Evolutionary conservation across 768 basidiomycete genomes (phyloP), one percentile per base, ranked within the genome.

Genomic region (Dentipellis fragilis): DNA sequence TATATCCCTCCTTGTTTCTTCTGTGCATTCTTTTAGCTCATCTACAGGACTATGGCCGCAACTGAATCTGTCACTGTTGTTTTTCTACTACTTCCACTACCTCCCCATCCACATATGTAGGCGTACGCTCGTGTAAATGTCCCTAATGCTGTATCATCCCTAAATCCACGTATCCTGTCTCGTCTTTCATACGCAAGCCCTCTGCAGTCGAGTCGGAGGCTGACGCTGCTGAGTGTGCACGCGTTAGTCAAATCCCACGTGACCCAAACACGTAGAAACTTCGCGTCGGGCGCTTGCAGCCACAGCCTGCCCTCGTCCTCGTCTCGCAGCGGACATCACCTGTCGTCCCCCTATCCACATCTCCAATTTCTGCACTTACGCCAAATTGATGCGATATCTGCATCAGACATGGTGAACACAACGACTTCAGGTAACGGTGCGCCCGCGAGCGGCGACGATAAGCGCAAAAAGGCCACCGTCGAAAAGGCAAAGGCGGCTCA

Each of bases 401-500:
- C 29, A 29, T 6, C 6, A 7, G 34, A 9, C 14, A 61, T 61
- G 60, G 60, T 61, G 1, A 38, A 49, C 4, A 57, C 42, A 11
- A 34, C 52, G 3, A 49, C 58, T 19, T 29, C 29, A 29, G 29
- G 22, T 51, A n/a, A 10, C 39, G n/a, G n/a, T 45, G 10, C 4
- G 48, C 29, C 48, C 19, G 10, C 48, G 14, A 35, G 19, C 9
- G 22, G 22, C 0, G 37, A 38, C 36, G 58, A 61, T 17, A 75
- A 72, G 59, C 73, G 74, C 54, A 77, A 78, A 56, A 72, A 77
- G 42, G 6, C 35, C 38, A 76, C 77, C 0, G 60, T 81, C 23
- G 83, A 84, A 58, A 76, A 76, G 53, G 72, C 79, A 22, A 84
- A 75, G 62, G 80, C 76, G 4, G 77, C 70, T 61, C 80, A 83